Evolutionary conservation across 257 asterid genomes (phyloP), one percentile per base, ranked within the genome.

Genomic region (Gentiana macrophylla): DNA sequence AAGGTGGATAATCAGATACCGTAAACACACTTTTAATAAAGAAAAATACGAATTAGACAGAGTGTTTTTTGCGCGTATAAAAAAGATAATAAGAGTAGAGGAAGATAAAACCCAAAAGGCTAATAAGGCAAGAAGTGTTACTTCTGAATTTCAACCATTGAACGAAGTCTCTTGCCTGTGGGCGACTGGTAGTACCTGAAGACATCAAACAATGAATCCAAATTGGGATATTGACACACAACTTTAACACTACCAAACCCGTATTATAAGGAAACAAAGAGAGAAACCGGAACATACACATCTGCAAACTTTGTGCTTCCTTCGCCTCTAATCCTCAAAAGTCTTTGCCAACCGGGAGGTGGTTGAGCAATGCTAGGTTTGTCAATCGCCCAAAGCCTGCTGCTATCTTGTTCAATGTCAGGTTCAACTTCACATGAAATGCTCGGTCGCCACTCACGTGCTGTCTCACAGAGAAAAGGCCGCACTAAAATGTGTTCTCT

Each of bases 311-410:
- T 86, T 66, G 84, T 72, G 89, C 95, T 68, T 56, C 95, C 94
- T 80, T 78, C 94, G 41, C 78, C 81, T 74, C 96, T 84, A 62
- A 86, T 74, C 67, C 81, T 77, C 57, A 90, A 68, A 67, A 84
- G 78, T 34, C 89, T 76, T 71, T 90, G 78, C 96, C 96, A 86
- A 10, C 96, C 95, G 10, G 77, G 72, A 51, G 96, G 98, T 10
- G 96, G 89, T 55, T 65, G 84, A 65, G 92, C 77, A 64, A 90
- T 86, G 67, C 61, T 80, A 37, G 96, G 96, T 53, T 79, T 90
- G 69, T 90, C 96, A 60, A 90, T 82, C 5, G 94, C 98, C 98
- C 98, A 90, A 61, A 79, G 83, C 77, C 95, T 77, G 61, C 84
- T 82, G 37, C 81, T 89, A 67, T 86, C 94, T 71, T 82, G 96